These are phyloP conservation scores for Irpex sp. DNA, from an alignment of 1,284 basidiomycete genomes.

Conservation along the genomic window DNA sequence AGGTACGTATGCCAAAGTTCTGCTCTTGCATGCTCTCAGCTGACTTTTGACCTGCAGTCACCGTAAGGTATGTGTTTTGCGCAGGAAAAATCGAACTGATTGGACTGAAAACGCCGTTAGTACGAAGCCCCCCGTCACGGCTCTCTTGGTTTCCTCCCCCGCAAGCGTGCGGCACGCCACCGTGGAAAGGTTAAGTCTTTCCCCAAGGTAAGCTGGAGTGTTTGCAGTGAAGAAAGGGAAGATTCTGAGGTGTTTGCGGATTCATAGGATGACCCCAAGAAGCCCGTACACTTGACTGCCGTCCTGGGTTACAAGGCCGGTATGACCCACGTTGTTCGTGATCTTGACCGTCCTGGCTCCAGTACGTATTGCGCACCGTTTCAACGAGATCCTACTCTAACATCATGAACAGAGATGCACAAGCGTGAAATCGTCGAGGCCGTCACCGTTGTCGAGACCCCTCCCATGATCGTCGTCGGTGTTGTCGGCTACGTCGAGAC, in stretches of 20 bases:
- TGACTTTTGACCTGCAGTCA: slow-evolving; percentile 27
- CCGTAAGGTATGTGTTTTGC: slow-evolving; percentile 35
- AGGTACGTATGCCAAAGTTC: slow-evolving; percentile 28
- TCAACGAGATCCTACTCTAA: slow-evolving; percentile 8
- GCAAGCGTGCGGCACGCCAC: slow-evolving; percentile 94
- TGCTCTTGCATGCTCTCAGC: slow-evolving; percentile 1
- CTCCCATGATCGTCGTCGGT: slow-evolving; percentile 96
- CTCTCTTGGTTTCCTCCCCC: slow-evolving; percentile 90
- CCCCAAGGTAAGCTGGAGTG: slow-evolving; percentile 69
- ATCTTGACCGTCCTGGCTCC: slow-evolving; percentile 98
- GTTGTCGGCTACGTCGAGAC: slow-evolving; percentile 99
- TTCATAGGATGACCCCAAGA: slow-evolving; percentile 95
- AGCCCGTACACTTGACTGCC: slow-evolving; percentile 98
- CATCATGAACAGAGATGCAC: slow-evolving; percentile 83
- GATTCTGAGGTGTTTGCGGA: slow-evolving; percentile 11
- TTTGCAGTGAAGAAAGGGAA: neutral
- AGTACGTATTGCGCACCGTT: slow-evolving; percentile 52
- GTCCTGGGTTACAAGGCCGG: slow-evolving; percentile 99
- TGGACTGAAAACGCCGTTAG: slow-evolving; percentile 37
- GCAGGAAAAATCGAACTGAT: slow-evolving; percentile 5
- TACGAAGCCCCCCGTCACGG: slow-evolving; percentile 96
- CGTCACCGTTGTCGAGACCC: slow-evolving; percentile 95
- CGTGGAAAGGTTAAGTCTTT: slow-evolving; percentile 98
- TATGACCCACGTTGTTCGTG: slow-evolving; percentile 99
- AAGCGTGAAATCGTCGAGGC: slow-evolving; percentile 99